Evolutionary conservation across 169 alveolate species (phyloP).

Genomic region (Neospora caninum): DNA sequence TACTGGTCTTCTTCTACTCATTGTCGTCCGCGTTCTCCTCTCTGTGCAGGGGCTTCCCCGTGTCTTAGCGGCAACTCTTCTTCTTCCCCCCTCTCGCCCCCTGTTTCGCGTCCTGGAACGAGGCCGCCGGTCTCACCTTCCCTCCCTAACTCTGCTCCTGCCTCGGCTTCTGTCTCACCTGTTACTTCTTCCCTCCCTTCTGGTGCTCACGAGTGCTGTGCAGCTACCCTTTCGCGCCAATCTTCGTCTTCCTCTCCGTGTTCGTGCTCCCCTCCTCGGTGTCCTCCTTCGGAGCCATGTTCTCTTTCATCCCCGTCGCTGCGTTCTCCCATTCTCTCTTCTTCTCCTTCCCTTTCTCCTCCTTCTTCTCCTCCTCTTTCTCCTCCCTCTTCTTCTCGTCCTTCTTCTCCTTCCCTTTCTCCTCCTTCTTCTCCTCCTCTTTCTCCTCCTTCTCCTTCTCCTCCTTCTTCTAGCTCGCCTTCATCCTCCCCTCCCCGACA

Average conservation of each 20-base stretch:
- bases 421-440: not conserved
- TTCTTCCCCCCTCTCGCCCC: no score
- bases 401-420: not conserved
- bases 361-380: not conserved
- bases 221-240: not conserved
- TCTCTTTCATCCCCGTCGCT: not conserved
- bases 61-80: no score
- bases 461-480: no score
- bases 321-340: not conserved
- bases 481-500: no score
- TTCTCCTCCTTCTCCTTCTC: no score
- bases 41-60: no score
- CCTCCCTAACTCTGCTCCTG: not conserved
- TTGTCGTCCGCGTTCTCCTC: no score
- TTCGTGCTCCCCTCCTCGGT: not conserved
- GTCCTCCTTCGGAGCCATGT: not conserved
- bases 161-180: not conserved
- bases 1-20: not conserved
- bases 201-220: no score
- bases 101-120: no score
- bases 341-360: not conserved
- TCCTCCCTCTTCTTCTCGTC: not conserved
- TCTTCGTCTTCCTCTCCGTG: not conserved
- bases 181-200: not conserved
- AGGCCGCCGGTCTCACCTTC: not conserved